Evolutionary conservation across 164 flowering plant species (phyloP).

Genomic region (Dillenia turbinata): DNA sequence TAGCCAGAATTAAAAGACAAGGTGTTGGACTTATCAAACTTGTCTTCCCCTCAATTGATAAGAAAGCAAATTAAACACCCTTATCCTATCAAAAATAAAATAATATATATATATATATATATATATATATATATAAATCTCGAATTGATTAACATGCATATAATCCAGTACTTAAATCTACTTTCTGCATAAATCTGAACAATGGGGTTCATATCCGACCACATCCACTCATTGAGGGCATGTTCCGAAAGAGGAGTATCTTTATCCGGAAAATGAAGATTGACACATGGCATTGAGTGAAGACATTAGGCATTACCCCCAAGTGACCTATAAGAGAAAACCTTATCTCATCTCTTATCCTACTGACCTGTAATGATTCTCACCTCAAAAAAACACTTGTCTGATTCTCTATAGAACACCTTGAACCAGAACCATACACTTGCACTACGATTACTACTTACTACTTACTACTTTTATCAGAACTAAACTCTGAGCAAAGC

Average conservation of each 20-base stretch:
- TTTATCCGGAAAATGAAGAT: constrained; percentile 11
- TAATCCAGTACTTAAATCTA: no score
- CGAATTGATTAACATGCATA: no score
- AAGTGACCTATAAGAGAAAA: constrained; percentile 32
- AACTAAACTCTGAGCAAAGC: background rate
- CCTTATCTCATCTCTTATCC: constrained; percentile 64
- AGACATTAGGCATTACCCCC: constrained; percentile 10
- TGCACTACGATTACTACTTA: background rate
- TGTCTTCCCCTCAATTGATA: no score
- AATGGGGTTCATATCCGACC: no score
- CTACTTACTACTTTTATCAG: background rate
- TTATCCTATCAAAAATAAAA: no score
- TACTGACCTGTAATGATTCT: constrained; percentile 4
- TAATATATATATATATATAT: no score
- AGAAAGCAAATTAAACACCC: no score
- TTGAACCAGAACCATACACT: background rate
- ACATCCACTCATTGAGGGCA: no score
- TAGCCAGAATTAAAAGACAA: no score
- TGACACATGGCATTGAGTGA: constrained; percentile 26
- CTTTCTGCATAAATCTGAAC: no score
- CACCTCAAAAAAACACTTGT: constrained; percentile 17
- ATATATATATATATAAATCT: no score
- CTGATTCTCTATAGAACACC: constrained; percentile 3
- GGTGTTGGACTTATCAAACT: no score
- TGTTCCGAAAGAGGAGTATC: background rate